Percentiles rank a stretch among this genome's conserved stretches.
These are phyloP conservation scores for Starmerella vaccinii DNA, from an alignment of 805 yeast species.

Conservation along the genomic window DNA sequence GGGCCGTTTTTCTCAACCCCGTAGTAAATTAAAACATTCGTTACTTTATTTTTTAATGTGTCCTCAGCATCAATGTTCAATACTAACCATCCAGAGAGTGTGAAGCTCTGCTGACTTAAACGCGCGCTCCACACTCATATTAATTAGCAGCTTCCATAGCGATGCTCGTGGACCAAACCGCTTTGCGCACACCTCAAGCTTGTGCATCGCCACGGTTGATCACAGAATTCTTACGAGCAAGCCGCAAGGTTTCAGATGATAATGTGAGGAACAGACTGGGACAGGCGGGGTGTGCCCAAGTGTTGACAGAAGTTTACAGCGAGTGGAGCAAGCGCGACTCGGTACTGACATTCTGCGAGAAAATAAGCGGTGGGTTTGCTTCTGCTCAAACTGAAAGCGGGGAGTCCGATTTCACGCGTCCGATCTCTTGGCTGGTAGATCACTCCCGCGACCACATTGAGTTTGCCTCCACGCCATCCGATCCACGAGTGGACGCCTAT, in stretches of 20 bases:
- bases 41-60: no score
- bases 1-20: neutral
- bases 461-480: constrained; percentile 20
- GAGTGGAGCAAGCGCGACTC: constrained; percentile 23
- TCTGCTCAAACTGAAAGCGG: constrained; percentile 5
- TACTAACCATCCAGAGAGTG: no score
- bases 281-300: constrained; percentile 22
- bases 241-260: constrained; percentile 29
- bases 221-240: constrained; percentile 25
- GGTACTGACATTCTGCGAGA: constrained; percentile 18
- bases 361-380: constrained; percentile 10
- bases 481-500: constrained; percentile 26
- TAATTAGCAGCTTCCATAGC: neutral
- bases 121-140: neutral
- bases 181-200: constrained; percentile 14
- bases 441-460: constrained; percentile 22
- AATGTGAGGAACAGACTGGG: constrained; percentile 26
- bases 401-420: constrained; percentile 3
- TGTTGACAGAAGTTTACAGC: constrained; percentile 13
- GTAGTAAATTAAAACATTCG: no score
- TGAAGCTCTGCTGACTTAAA: neutral
- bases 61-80: no score
- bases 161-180: constrained; percentile 1
- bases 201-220: constrained; percentile 26
- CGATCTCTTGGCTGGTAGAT: constrained; percentile 18